Conservation (phyloP, 2,329 filamentous ascomycete genomes). For the Calonectria pauciramosa region DNA sequence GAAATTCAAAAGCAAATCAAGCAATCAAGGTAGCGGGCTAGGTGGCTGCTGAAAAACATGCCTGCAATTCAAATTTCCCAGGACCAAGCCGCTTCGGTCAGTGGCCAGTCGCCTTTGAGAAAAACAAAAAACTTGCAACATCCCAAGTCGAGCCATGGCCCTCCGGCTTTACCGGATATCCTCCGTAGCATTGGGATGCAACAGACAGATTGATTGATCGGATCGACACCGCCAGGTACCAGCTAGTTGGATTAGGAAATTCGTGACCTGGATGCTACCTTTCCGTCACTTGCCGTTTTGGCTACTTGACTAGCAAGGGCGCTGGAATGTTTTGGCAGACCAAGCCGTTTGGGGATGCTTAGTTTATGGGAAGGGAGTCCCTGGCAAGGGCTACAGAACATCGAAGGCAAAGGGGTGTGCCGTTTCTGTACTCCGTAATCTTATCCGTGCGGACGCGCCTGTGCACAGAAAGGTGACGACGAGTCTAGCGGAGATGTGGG, state of each 20-base stretch:
- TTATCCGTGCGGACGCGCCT: neutral
- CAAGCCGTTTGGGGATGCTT: slow-evolving; percentile 9
- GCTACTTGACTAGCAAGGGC: slow-evolving; percentile 22
- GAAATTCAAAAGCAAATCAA: slow-evolving; percentile 6
- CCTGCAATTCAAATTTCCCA: slow-evolving; percentile 9
- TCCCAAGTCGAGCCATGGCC: slow-evolving; percentile 14
- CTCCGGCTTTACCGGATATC: slow-evolving; percentile 24
- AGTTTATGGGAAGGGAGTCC: neutral
- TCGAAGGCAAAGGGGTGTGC: neutral
- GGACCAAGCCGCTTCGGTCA: slow-evolving; percentile 16
- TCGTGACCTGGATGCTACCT: slow-evolving; percentile 26
- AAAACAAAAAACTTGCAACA: neutral
- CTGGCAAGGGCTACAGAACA: neutral
- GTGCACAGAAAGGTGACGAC: neutral
- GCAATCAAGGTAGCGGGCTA: neutral
- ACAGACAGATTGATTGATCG: slow-evolving; percentile 35
- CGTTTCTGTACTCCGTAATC: slow-evolving; percentile 9
- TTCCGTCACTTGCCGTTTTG: slow-evolving; percentile 19
- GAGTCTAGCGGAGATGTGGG: neutral
- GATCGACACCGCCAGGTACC: slow-evolving; percentile 31
- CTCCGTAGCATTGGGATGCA: slow-evolving; percentile 18
- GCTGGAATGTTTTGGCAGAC: slow-evolving; percentile 1
- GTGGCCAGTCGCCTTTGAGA: slow-evolving; percentile 4
- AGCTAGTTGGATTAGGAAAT: slow-evolving; percentile 26
- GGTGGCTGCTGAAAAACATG: neutral